phyloP scores from a whole-genome alignment of 2,329 filamentous ascomycete species.

The Trichoderma sp. region DNA sequence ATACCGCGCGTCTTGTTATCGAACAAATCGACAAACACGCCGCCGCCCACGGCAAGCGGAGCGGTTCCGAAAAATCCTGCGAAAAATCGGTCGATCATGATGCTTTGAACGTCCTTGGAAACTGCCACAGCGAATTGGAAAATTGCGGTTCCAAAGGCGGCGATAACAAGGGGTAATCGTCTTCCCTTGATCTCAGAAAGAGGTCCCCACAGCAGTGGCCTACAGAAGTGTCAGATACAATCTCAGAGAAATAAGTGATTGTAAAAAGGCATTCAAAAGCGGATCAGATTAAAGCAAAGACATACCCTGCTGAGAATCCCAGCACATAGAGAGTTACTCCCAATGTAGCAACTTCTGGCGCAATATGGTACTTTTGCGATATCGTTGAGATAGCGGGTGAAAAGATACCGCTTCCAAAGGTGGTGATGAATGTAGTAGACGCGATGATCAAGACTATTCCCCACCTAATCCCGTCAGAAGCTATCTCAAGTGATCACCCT shows the following conservation, averaged over 20 bases:
- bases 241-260: neutral
- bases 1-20: neutral
- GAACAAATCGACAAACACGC: neutral
- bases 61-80: neutral
- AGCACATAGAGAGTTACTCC: constrained; percentile 8
- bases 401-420: constrained; percentile 10
- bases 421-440: neutral
- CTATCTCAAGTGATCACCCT: too few species aligned
- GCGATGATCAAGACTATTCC: neutral
- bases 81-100: neutral
- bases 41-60: neutral
- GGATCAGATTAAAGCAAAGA: neutral
- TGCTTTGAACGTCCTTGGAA: neutral
- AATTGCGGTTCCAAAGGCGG: neutral
- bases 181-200: neutral
- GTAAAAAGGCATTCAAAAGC: neutral
- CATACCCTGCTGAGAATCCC: constrained; percentile 3
- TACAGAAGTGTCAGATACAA: neutral
- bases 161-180: neutral
- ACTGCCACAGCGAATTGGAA: neutral
- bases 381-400: constrained; percentile 7
- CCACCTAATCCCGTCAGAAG: neutral
- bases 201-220: neutral
- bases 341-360: constrained; percentile 3
- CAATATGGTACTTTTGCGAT: neutral